Base-by-base conservation (phyloP, 371 early-diverging fungal species). In the Apophysomyces sp. region DNA sequence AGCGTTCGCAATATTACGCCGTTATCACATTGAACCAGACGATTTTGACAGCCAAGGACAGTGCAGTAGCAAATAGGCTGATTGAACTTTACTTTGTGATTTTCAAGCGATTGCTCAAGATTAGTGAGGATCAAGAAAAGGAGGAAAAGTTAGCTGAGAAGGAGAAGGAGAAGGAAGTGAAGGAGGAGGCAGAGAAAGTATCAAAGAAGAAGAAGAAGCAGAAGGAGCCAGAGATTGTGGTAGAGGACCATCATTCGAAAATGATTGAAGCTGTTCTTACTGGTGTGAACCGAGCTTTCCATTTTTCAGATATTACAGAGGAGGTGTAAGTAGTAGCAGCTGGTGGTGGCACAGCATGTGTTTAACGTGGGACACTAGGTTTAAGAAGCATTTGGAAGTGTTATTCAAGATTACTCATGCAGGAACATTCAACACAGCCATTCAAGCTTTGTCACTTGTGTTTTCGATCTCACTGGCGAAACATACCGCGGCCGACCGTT, bases 261-360 rank as follows among this genome's bases (percentile, higher is more conserved):
- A 89, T 95, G 81, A 84, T 97, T 73, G 91, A 92, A n/a, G 96
- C 93, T 4, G 80, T 97, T 27, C 77, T 98, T 51, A 97, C 97
- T 0, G 98, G 98, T 63, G 88, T 98, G 34, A 96, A 97, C 68
- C 94, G 98, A 51, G 95, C 96, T 9, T 93, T 96, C 76, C 97
- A 96, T 21, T 98, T 89, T 71, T 84, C 95, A 32, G 83, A 92
- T 66, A 77, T 96, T 16, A 86, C 89, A 2, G 90, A 91, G 65
- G 81, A 79, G n/a, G 82, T 84, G 73, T 90, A 88, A 75, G 77
- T 70, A 9, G 21, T 21, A 26, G 52, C 58, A 37, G n/a, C n/a
- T n/a, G 51, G 55, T 63, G 26, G 53, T 27, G 15, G 30, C 12
- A 39, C 27, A 44, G 49, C 2, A 41, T 18, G 31, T 57, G 27